phyloP scores from a whole-genome alignment of 1,284 basidiomycete species.

The Fomitopsis schrenkii region DNA sequence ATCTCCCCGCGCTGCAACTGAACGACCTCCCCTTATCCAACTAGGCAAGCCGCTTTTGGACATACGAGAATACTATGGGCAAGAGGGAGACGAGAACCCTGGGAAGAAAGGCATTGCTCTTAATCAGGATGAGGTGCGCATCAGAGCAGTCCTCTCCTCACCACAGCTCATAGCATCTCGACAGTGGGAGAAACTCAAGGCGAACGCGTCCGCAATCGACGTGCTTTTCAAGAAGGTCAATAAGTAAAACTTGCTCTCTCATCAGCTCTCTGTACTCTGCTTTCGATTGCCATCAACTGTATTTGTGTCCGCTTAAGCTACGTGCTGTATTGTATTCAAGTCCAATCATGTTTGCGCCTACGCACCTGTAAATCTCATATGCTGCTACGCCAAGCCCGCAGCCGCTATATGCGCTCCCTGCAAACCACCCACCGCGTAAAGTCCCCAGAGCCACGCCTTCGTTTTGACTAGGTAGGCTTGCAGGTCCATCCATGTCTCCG shows the following conservation, averaged over 20 bases:
- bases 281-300: slow-evolving; percentile 1
- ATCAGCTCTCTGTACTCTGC: background rate
- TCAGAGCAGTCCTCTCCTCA: background rate
- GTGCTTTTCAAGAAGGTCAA: slow-evolving; percentile 42
- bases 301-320: slow-evolving; percentile 3
- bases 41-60: slow-evolving; percentile 58
- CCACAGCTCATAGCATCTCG: background rate
- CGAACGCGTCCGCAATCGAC: slow-evolving; percentile 43
- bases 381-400: slow-evolving; percentile 48
- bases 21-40: too few species aligned
- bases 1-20: too few species aligned
- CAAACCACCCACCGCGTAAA: slow-evolving; percentile 49
- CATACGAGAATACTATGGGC: slow-evolving; percentile 75
- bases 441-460: slow-evolving; percentile 63
- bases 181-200: slow-evolving; percentile 61
- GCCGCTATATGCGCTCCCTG: slow-evolving; percentile 66
- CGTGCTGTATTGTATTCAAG: slow-evolving; percentile 6
- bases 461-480: slow-evolving; percentile 58
- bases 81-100: slow-evolving; percentile 66
- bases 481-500: slow-evolving; percentile 66
- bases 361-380: background rate
- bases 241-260: slow-evolving; percentile 22
- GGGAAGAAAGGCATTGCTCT: slow-evolving; percentile 82
- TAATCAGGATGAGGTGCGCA: slow-evolving; percentile 61
- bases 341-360: slow-evolving; percentile 5